Evolutionary conservation across 768 basidiomycete species (phyloP), one percentile per base, ranked within the genome.

Genomic region (Ramaria rubella): DNA sequence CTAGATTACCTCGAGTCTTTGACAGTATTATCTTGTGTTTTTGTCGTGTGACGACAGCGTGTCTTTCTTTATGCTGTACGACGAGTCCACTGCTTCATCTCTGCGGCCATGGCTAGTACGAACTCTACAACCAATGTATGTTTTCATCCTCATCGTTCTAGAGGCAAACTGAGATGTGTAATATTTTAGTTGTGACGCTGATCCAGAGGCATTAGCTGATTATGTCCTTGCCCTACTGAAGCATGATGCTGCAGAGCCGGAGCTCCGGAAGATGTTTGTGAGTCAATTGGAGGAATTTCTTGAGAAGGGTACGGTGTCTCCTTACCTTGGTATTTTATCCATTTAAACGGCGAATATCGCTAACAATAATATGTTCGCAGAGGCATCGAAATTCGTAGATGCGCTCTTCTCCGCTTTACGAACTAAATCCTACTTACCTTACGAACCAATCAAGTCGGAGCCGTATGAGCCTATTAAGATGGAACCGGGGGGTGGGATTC

Each of bases 191-290:
- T 95, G 92, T 70, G 95, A 98, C 68, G 95, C 95, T 40, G 95
- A 98, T 67, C 94, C 95, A 29, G 82, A 84, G 29, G 91, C 93
- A 30, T 83, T 98, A 51, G 86, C 91, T 4, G 93, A 97, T 68
- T 98, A 97, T 69, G 86, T 97, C 63, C 81, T 96, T 49, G 95
- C 95, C 15, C 76, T 98, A 52, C 75, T 98, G 58, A 92, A 93
- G 69, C 91, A 94, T 68, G 90, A 91, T 71, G 86, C 85, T 1
- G 78, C 87, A 4, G 88, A 94, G 67, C 69, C 72, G 23, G 90
- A 94, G 61, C 85, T 97, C 79, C 79, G 87, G 61, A 82, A 82
- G 62, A 89, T 92, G 66, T 74, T 96, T 55, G 68, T 75, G 1
- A 64, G 78, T 0, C 91, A 96, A 67, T 76, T 97, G 53, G 87